phyloP scores from a whole-genome alignment of 179 eudicot species.

The Nepenthes alata region DNA sequence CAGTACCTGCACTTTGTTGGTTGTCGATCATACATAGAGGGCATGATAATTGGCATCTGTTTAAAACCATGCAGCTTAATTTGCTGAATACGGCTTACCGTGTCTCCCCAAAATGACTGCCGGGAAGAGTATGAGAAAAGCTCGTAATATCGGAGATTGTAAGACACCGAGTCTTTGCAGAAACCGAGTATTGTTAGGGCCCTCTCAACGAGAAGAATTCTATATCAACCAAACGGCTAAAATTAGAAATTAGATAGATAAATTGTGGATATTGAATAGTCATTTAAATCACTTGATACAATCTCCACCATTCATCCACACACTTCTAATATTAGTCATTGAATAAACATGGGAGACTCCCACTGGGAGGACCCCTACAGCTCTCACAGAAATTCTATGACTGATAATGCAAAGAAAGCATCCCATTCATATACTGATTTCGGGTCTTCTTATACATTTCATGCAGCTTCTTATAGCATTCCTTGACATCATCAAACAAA shows the following conservation, averaged over 20 bases:
- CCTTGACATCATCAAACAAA: conserved; percentile 41
- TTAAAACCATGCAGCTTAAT: not conserved
- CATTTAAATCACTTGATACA: no score
- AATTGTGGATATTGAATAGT: no score
- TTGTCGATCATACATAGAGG: no score
- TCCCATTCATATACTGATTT: conserved; percentile 48
- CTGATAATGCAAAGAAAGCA: conserved; percentile 52
- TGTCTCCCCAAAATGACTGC: not conserved
- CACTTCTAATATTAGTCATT: not conserved
- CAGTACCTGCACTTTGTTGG: no score
- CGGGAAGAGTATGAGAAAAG: no score
- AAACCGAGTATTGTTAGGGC: no score
- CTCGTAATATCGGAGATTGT: no score
- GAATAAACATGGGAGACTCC: not conserved
- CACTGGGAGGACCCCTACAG: not conserved
- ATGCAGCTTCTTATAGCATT: conserved; percentile 33
- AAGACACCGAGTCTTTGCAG: not conserved
- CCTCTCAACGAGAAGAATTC: not conserved
- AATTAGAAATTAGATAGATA: no score
- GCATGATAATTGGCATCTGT: no score
- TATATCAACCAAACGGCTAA: not conserved
- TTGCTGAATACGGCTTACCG: not conserved
- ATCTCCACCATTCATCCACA: no score
- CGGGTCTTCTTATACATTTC: conserved; percentile 49
- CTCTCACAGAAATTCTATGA: not conserved